Conservation (phyloP, 2,329 filamentous ascomycete species). For the Harringtonia aguacate region DNA sequence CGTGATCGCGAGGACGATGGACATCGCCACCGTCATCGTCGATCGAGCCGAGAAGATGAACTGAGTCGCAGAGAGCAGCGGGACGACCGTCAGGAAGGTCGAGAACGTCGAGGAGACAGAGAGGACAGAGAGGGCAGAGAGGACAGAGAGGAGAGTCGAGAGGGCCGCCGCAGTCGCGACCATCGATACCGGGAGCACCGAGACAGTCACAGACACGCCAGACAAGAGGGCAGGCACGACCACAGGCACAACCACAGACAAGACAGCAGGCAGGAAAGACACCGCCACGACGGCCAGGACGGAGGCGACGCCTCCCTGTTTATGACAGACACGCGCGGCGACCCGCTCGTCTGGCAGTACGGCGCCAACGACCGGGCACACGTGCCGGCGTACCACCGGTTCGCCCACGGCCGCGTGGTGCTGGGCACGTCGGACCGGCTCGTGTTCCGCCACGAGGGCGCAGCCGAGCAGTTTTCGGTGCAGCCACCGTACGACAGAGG, state of each 20-base stretch:
- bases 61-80: too few relatives aligned
- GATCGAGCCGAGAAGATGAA: too few relatives aligned
- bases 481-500: constrained; percentile 31
- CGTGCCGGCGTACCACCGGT: constrained; percentile 60
- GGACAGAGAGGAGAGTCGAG: too few relatives aligned
- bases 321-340: constrained; percentile 63
- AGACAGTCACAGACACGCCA: not conserved
- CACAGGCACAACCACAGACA: not conserved
- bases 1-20: too few relatives aligned
- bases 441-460: constrained; percentile 56
- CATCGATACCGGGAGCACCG: too few relatives aligned
- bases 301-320: constrained; percentile 34
- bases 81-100: too few relatives aligned
- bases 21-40: too few relatives aligned
- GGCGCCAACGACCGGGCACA: constrained; percentile 62
- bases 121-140: too few relatives aligned
- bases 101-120: too few relatives aligned
- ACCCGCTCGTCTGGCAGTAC: constrained; percentile 64
- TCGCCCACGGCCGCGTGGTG: constrained; percentile 58
- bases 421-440: constrained; percentile 52
- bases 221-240: not conserved
- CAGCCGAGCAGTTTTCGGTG: constrained; percentile 44
- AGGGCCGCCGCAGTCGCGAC: too few relatives aligned
- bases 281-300: not conserved
- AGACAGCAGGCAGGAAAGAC: not conserved